Evolutionary conservation across 805 yeast genomes (phyloP).

Genomic region (Kazachstania africana): DNA sequence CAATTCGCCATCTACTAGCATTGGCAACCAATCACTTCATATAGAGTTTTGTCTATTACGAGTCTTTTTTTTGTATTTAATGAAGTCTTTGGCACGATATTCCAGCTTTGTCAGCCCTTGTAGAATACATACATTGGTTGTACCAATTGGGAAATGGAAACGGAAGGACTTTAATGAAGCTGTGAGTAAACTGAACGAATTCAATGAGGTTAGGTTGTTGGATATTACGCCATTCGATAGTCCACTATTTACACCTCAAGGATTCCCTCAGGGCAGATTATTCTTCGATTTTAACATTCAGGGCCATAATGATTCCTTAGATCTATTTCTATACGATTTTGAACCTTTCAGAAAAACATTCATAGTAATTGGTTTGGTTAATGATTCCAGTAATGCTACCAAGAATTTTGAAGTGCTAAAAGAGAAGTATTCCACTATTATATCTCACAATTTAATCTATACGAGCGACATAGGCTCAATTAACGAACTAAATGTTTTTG

Average conservation of each 20-base stretch:
- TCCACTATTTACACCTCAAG: constrained; percentile 65
- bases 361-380: constrained; percentile 40
- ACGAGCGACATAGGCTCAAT: constrained; percentile 1
- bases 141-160: constrained; percentile 49
- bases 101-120: constrained; percentile 45
- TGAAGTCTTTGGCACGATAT: constrained; percentile 8
- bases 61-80: no score
- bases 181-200: constrained; percentile 33
- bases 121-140: constrained; percentile 50
- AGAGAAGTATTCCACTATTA: constrained; percentile 20
- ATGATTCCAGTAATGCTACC: constrained; percentile 16
- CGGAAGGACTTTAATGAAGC: constrained; percentile 30
- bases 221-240: constrained; percentile 62
- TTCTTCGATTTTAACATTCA: constrained; percentile 42
- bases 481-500: constrained; percentile 5
- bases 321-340: constrained; percentile 67
- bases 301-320: constrained; percentile 36
- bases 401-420: constrained; percentile 29
- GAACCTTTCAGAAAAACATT: constrained; percentile 81
- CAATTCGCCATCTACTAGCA: no score
- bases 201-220: constrained; percentile 55
- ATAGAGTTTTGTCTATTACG: no score
- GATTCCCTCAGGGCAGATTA: constrained; percentile 68
- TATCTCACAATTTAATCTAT: constrained; percentile 22
- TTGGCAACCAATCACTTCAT: no score